Conservation (phyloP, 331 rosid genomes). For the Pyrus hybrid region DNA sequence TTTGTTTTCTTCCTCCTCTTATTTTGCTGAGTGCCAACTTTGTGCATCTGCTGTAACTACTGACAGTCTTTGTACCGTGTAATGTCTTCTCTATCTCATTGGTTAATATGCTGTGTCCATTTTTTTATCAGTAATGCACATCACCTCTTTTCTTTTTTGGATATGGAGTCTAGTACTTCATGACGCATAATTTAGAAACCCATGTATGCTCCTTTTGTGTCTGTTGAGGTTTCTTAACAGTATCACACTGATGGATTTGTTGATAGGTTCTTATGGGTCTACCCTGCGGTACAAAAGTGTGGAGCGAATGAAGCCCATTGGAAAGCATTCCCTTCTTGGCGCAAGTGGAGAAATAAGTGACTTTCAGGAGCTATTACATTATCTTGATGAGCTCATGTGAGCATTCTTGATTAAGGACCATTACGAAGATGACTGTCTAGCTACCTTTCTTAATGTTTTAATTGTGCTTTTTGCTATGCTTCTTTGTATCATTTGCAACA, state of each 20-base stretch:
- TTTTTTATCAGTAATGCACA: background rate
- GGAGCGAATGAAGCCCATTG: constrained; percentile 62
- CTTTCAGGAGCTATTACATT: constrained; percentile 62
- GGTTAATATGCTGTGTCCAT: background rate
- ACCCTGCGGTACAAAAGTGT: constrained; percentile 78
- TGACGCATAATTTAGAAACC: background rate
- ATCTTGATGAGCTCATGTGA: constrained; percentile 71
- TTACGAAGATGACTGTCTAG: background rate
- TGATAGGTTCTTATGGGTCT: constrained; percentile 72
- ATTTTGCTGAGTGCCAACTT: background rate
- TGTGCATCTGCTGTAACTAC: background rate
- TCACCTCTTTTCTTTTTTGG: background rate
- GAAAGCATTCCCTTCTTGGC: constrained; percentile 56
- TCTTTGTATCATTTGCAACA: background rate
- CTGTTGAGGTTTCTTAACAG: background rate
- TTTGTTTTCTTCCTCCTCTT: background rate
- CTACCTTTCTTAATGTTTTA: background rate
- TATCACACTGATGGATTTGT: background rate
- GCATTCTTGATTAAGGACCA: background rate
- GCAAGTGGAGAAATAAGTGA: constrained; percentile 50
- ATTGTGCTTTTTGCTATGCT: background rate
- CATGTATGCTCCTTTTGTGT: background rate
- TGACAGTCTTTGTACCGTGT: background rate
- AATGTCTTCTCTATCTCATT: background rate
- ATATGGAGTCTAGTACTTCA: background rate